A percentile compares a stretch with the other conserved stretches of the same genome.
These are phyloP conservation scores for Hydnum rufescens DNA, from an alignment of 768 basidiomycete species.

Conservation along the genomic window DNA sequence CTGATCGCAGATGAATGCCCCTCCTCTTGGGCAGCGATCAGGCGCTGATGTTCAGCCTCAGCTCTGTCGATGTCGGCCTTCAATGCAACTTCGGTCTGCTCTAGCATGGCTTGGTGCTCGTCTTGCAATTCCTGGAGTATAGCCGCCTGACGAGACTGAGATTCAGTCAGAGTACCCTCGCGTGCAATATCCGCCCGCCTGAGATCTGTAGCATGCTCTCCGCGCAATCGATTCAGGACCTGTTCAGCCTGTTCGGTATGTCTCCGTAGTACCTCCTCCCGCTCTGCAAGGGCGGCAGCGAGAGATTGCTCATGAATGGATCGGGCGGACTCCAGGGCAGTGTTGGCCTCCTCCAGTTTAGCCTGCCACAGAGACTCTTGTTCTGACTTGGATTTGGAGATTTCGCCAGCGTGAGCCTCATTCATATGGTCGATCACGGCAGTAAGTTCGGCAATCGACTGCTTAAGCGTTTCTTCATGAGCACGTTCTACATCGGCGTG, in stretches of 20 bases:
- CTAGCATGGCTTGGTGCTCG: conserved; percentile 46
- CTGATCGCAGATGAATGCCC: conserved; percentile 25
- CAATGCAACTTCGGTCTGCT: conserved; percentile 45
- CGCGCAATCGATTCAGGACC: conserved; percentile 46
- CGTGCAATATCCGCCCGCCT: conserved; percentile 56
- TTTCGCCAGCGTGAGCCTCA: conserved; percentile 33
- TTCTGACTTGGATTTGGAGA: conserved; percentile 55
- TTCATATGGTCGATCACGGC: conserved; percentile 19
- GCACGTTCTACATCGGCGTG: neutral
- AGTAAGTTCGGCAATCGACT: conserved; percentile 2
- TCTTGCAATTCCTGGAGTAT: conserved; percentile 49
- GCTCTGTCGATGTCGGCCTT: conserved; percentile 44
- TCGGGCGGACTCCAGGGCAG: conserved; percentile 4
- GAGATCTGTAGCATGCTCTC: conserved; percentile 56
- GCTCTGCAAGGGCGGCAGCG: conserved; percentile 8
- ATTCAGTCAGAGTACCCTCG: conserved; percentile 55
- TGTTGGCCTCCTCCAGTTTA: neutral
- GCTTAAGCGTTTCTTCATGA: conserved; percentile 5
- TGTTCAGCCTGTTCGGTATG: conserved; percentile 40
- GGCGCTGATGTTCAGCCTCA: conserved; percentile 39
- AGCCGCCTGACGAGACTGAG: conserved; percentile 41
- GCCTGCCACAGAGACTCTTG: conserved; percentile 23
- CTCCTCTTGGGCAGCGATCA: conserved; percentile 35
- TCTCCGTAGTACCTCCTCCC: conserved; percentile 33
- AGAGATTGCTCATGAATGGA: conserved; percentile 11